Evolutionary conservation across 116 monocot genomes (phyloP), one percentile per base, ranked within the genome.

Genomic region (Phalaenopsis hybrid): DNA sequence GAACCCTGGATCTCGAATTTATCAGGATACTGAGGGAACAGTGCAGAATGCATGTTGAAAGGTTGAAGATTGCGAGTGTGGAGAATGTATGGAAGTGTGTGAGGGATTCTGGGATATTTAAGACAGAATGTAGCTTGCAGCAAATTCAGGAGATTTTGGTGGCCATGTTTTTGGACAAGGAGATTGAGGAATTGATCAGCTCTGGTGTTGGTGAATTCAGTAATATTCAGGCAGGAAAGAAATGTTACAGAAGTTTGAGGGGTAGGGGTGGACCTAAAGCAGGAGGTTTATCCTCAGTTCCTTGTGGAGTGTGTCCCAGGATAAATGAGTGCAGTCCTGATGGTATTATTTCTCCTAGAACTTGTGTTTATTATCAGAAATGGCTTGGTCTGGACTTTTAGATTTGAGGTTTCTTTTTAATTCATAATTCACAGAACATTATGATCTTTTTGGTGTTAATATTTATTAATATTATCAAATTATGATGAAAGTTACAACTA

Each of bases 221-320:
- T 15, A 59, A 33, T 10, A 78, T 94, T 44, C 82, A 46, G 13
- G 43, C 58, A 2, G 95, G 93, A 10, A 92, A 65, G 84, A 25
- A 77, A 3, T 97, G 94, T 59, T 94, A 93, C 68, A 82, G 87
- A 78, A 80, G 46, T 18, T 74, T 50, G 57, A 82, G 31, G 58
- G 84, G 76, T 9, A 78, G 52, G 59, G 78, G 16, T 34, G 44
- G 37, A 28, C 52, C 59, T 0, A 75, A 76, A 37, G 50, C 13
- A 5, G 89, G 88, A 0, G 68, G 23, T 17, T 83, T 95, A 15
- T 63, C 93, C 13, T 84, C 89, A 5, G 81, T 98, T 33, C 95
- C 93, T 17, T 98, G 98, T 74, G 95, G 92, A 3, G 93, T 95
- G 37, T 98, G 95, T 83, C 94, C 92, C 0, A 77, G 91, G 82